Base-by-base conservation (phyloP, 148 eudicot species). In the Rhododendron mucronatum region DNA sequence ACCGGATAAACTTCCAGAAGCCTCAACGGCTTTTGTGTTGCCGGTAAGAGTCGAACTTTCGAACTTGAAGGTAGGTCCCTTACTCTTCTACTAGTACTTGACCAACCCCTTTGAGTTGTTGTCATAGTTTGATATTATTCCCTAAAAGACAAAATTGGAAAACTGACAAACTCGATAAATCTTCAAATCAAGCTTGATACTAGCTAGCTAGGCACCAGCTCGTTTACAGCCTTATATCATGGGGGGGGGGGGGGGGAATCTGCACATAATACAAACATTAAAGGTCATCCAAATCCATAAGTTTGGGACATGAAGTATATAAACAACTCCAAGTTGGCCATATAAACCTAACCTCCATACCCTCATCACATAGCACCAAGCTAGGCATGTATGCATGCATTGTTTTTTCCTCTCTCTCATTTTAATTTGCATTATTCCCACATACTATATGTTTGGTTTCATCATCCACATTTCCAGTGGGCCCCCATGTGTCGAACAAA, bases 401-500 rank as follows among this genome's bases (percentile, higher is more conserved):
- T 12, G 37, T 80, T 47, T 50, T 48, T 14, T 30, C 39, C 39
- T 30, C 44, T 41, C 74, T 67, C 37, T 69, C 18, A 28, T 71
- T 71, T 28, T 39, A 39, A 39, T 39, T 69, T 69, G 75, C 13
- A 28, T 71, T 71, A 30, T 30, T 71, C 39, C 39, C 76, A 14
- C 2, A 53, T 55, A 6, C 14, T 50, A 79, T 79, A 23, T 78
- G 35, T n/a, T 37, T 65, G 47, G 63, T 80, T 50, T 79, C 57
- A 65, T 80, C 63, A 30, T 26, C 45, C 75, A 65, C 65, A 50
- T 47, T n/a, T 47, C 75, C 12, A 37, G 39, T 67, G 71, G 87
- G 61, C n/a, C 77, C 37, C 9, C 37, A 5, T 1, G 55, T 85
- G 89, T 88, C 80, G 26, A 48, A 37, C 71, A 65, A 21, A 33